Evolutionary conservation across 345 rosid species (phyloP).

Genomic region (Ricinus communis): DNA sequence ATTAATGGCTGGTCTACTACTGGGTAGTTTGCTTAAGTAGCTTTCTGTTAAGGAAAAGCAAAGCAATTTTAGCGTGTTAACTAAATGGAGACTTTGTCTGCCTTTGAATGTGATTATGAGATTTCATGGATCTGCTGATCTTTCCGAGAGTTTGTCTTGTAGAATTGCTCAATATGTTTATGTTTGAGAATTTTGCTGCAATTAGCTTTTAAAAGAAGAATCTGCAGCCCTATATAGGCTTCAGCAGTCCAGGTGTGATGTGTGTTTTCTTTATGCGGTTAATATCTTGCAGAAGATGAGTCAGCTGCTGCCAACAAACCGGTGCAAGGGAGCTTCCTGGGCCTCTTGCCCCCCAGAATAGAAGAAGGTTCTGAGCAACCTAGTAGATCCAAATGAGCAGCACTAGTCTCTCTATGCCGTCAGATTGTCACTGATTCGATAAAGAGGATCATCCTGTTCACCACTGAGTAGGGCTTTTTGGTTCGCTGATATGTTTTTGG

Average conservation of each 20-base stretch:
- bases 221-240: neutral
- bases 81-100: no score
- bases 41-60: no score
- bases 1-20: neutral
- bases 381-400: slow-evolving; percentile 41
- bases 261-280: neutral
- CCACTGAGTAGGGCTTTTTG: slow-evolving; percentile 27
- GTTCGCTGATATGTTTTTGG: slow-evolving; percentile 18
- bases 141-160: no score
- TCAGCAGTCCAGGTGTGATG: neutral
- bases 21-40: no score
- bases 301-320: slow-evolving; percentile 50
- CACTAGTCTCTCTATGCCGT: slow-evolving; percentile 3
- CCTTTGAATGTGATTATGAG: no score
- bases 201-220: neutral
- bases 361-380: slow-evolving; percentile 65
- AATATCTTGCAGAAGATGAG: slow-evolving; percentile 65
- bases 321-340: slow-evolving; percentile 81
- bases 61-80: no score
- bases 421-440: slow-evolving; percentile 2
- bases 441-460: slow-evolving; percentile 11
- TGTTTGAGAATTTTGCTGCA: neutral
- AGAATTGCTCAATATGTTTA: no score
- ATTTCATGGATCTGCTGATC: no score
- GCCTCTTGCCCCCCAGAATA: slow-evolving; percentile 63